Evolutionary conservation across 371 early-diverging fungal species (phyloP), one percentile per base, ranked within the genome.

Genomic region (Haplosporangium sp.): DNA sequence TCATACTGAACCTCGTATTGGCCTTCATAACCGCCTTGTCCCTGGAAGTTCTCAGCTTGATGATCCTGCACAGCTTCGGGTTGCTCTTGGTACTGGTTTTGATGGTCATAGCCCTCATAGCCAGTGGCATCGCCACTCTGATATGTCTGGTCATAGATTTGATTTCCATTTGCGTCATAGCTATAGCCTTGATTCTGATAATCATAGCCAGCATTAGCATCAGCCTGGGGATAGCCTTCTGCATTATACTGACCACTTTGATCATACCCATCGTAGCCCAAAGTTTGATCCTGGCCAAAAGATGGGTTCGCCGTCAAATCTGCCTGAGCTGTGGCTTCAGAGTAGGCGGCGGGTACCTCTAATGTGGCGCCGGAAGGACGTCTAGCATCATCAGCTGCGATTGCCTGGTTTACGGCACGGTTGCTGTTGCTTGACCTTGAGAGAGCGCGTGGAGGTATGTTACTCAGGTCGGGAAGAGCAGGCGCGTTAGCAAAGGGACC

Each of bases 401-500:
- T 17, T 17, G 48, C 57, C 45, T 44, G 48, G 60, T 59, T 58
- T 5, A 48, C 38, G 9, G 67, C 34, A 47, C 70, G 69, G 13
- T 63, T 61, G 13, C 62, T 56, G n/a, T 66, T 77, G 69, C 72
- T 77, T 35, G 77, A 64, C 17, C 69, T 59, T 11, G 78, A 78
- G 4, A 69, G 53, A 15, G 78, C 66, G 4, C 78, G 69, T 27
- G 70, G 58, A 10, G 78, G 73, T 15, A 69, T 52, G 44, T 68
- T 63, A 50, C 71, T 76, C 63, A 77, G 39, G 17, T 78, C 78
- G 1, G 73, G 72, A 35, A 78, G 47, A 4, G 78, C 73, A 34
- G 67, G 78, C 1, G 78, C 78, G 40, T 78, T 73, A 40, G 78
- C 70, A 56, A 78, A 78, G 9, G 78, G 78, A 13, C 78, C 78